phyloP scores from a whole-genome alignment of 441 rosid genomes.

The Gossypium lobatum region DNA sequence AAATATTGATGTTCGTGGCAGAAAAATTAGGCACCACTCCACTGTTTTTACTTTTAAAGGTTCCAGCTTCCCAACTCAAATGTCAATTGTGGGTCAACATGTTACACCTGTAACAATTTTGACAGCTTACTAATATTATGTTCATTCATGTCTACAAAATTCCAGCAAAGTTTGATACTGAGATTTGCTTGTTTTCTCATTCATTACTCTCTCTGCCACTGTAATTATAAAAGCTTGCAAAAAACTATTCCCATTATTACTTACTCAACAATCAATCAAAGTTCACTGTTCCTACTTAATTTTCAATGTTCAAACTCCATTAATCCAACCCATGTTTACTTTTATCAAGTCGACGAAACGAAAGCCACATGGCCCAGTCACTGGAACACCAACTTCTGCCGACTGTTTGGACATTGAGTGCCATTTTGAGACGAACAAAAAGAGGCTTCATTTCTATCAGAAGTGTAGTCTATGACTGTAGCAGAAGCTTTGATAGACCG shows the following conservation, averaged over 20 bases:
- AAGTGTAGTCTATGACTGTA: background rate
- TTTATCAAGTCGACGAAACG: background rate
- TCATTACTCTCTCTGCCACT: background rate
- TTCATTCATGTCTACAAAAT: background rate
- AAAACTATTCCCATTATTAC: background rate
- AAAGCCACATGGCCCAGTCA: background rate
- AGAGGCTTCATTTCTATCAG: background rate
- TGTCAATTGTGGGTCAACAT: slow-evolving; percentile 5
- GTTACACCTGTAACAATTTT: slow-evolving; percentile 4
- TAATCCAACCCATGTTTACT: background rate
- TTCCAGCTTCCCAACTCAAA: background rate
- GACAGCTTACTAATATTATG: background rate
- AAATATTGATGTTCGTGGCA: background rate
- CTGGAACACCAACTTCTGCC: background rate
- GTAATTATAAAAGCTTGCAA: background rate
- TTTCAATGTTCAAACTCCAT: background rate
- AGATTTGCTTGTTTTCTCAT: background rate
- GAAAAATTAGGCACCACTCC: background rate
- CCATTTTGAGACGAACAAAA: background rate
- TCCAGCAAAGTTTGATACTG: background rate
- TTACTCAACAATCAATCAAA: background rate
- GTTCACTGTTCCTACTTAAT: background rate
- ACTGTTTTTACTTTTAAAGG: background rate
- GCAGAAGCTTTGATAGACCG: background rate
- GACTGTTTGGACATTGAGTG: background rate